Conservation (phyloP, 805 yeast species). For the Candida orba region DNA sequence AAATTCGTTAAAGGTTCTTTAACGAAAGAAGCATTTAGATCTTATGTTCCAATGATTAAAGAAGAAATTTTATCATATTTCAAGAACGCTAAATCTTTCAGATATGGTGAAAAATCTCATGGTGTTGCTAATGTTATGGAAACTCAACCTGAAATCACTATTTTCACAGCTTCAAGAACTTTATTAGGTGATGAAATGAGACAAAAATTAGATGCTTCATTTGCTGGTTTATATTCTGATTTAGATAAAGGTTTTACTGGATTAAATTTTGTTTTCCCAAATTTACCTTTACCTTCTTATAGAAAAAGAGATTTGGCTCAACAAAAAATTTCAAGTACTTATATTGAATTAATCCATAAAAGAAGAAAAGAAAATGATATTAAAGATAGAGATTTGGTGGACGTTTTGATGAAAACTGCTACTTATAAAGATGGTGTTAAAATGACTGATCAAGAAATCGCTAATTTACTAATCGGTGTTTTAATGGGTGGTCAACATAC, state of each 20-base stretch:
- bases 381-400: conserved; percentile 82
- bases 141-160: conserved; percentile 91
- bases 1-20: conserved; percentile 89
- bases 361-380: conserved; percentile 75
- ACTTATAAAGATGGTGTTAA: conserved; percentile 88
- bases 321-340: conserved; percentile 68
- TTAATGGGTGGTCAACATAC: conserved; percentile 99
- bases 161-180: conserved; percentile 91
- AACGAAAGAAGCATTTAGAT: conserved; percentile 74
- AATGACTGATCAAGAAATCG: conserved; percentile 94
- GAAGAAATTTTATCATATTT: conserved; percentile 72
- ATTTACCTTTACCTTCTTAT: conserved; percentile 84
- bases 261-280: conserved; percentile 89
- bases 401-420: conserved; percentile 72
- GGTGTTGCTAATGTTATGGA: conserved; percentile 66
- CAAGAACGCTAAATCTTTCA: conserved; percentile 41
- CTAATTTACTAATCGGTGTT: conserved; percentile 88
- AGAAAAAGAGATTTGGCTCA: conserved; percentile 85
- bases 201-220: conserved; percentile 67
- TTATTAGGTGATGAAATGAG: conserved; percentile 90
- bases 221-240: conserved; percentile 82
- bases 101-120: conserved; percentile 28
- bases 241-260: conserved; percentile 97
- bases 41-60: conserved; percentile 82
- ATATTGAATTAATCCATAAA: conserved; percentile 65